These are phyloP conservation scores for Trypanosoma vivax DNA, from an alignment of 208 protist species.

Conservation along the genomic window DNA sequence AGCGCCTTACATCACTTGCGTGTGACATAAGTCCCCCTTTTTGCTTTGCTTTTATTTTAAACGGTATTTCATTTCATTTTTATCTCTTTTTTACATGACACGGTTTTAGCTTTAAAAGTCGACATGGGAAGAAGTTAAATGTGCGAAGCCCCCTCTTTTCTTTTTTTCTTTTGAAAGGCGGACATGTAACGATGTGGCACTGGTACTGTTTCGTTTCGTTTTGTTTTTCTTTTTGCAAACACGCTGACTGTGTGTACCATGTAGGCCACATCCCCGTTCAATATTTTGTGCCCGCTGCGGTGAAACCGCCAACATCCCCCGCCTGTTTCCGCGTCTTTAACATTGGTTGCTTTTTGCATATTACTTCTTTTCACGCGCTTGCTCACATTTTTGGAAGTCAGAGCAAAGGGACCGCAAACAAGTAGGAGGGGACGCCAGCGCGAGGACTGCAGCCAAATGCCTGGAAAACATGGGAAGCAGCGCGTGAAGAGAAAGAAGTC, in stretches of 20 bases:
- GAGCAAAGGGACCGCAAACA: neutral
- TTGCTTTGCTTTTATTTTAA: too few species aligned
- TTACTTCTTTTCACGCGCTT: neutral
- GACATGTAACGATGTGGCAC: too few species aligned
- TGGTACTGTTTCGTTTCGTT: too few species aligned
- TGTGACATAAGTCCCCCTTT: neutral
- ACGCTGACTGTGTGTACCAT: too few species aligned
- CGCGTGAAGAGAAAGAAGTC: conserved; percentile 85
- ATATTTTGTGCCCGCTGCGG: neutral
- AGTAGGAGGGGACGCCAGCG: neutral
- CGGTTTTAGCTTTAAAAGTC: too few species aligned
- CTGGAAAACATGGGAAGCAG: conserved; percentile 83
- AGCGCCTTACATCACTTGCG: conserved; percentile 5
- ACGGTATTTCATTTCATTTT: too few species aligned
- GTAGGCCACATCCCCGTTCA: neutral
- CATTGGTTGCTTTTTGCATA: too few species aligned
- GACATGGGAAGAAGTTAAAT: too few species aligned
- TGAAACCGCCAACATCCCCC: neutral
- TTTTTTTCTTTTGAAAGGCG: too few species aligned
- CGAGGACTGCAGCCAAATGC: conserved; percentile 35
- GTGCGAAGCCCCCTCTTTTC: too few species aligned
- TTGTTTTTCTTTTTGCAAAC: too few species aligned
- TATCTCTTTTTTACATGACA: too few species aligned
- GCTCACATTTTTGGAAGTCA: neutral
- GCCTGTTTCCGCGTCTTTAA: neutral